phyloP scores from a whole-genome alignment of 768 basidiomycete species.

The Amanita inopinata region DNA sequence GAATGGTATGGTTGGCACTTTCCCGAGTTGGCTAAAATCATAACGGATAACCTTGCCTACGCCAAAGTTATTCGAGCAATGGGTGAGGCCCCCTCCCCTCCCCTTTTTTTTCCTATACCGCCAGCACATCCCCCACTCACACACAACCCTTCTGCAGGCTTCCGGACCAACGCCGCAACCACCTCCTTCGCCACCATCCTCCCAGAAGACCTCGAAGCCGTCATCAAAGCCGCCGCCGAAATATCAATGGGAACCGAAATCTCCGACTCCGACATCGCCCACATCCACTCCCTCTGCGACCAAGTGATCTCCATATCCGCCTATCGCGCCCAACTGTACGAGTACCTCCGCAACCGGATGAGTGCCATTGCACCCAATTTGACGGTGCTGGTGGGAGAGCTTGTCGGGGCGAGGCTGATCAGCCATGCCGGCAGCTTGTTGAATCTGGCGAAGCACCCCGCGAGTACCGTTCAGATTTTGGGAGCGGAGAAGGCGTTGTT shows the following conservation, averaged over 20 bases:
- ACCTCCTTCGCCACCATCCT: conserved; percentile 86
- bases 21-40: conserved; percentile 98
- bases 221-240: conserved; percentile 91
- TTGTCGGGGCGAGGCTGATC: conserved; percentile 87
- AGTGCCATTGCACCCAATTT: conserved; percentile 95
- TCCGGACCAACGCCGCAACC: conserved; percentile 85
- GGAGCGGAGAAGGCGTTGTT: conserved; percentile 98
- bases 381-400: conserved; percentile 85
- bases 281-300: conserved; percentile 95
- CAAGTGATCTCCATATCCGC: conserved; percentile 95
- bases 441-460: conserved; percentile 94
- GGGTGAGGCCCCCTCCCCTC: conserved; percentile 40
- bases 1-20: conserved; percentile 99
- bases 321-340: conserved; percentile 90
- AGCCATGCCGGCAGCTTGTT: conserved; percentile 94
- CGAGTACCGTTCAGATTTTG: conserved; percentile 95
- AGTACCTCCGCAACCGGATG: conserved; percentile 98
- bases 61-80: conserved; percentile 88
- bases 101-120: not conserved
- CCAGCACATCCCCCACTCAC: not conserved
- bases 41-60: conserved; percentile 94
- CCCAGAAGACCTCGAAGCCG: conserved; percentile 94
- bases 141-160: conserved; percentile 48
- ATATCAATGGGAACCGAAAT: conserved; percentile 99
- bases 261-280: conserved; percentile 90